Percentiles rank a stretch among this genome's conserved stretches.
Conservation (phyloP, 2,329 filamentous ascomycete genomes). For the Colletotrichum spinosum region DNA sequence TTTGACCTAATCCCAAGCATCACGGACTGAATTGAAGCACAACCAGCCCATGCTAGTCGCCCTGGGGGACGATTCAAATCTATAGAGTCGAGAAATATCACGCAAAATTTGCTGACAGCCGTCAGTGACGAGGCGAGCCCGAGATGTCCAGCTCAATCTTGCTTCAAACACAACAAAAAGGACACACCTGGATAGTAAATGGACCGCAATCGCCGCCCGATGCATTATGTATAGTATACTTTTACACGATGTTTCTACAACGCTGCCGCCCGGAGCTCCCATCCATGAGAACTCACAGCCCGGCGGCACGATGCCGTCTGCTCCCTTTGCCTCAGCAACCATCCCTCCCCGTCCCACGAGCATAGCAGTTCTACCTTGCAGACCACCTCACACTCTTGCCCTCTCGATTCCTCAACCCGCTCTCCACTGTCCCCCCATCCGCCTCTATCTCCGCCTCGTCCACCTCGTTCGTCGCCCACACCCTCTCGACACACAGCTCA, state of each 20-base stretch:
- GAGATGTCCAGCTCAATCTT: too few relatives aligned
- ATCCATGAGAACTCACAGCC: background rate
- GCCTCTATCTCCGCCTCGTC: conserved; percentile 41
- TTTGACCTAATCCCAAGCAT: conserved; percentile 1
- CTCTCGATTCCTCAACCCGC: conserved; percentile 50
- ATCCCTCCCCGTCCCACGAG: background rate
- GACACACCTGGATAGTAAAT: too few relatives aligned
- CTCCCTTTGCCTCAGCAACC: too few relatives aligned
- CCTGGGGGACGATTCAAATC: too few relatives aligned
- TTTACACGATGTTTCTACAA: conserved; percentile 14
- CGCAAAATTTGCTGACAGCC: background rate
- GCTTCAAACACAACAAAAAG: too few relatives aligned
- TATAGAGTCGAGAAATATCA: too few relatives aligned
- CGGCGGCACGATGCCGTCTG: too few relatives aligned
- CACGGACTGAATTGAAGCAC: background rate
- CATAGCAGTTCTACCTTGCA: background rate
- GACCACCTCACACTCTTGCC: conserved; percentile 53
- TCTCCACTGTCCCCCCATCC: conserved; percentile 38
- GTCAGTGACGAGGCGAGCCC: too few relatives aligned
- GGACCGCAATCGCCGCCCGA: background rate
- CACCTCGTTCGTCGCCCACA: conserved; percentile 86
- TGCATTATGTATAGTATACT: conserved; percentile 3
- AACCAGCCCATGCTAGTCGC: background rate
- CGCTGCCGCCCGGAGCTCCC: background rate
- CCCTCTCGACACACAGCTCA: conserved; percentile 83